These are phyloP conservation scores for Calonectria pseudoreteaudii DNA, from an alignment of 2,329 filamentous ascomycete genomes.

Conservation along the genomic window DNA sequence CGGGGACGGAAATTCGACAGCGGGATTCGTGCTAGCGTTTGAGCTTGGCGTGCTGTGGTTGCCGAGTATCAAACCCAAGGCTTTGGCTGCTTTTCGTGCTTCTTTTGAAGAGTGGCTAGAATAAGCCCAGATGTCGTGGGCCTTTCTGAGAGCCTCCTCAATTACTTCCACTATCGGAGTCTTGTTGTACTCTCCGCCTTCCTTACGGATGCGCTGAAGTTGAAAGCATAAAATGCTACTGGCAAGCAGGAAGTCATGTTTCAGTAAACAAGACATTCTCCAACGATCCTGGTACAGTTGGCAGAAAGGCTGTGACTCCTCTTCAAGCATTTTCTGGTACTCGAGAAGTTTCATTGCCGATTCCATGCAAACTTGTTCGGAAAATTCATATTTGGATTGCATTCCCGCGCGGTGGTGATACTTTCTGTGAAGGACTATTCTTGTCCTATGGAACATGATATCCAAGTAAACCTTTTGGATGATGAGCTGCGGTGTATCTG, in stretches of 20 bases:
- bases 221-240: constrained; percentile 24
- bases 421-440: constrained; percentile 58
- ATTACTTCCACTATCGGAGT: neutral
- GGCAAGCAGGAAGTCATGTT: constrained; percentile 24
- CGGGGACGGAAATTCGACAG: neutral
- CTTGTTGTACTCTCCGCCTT: neutral
- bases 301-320: constrained; percentile 18
- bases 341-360: constrained; percentile 16
- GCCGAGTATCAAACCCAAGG: neutral
- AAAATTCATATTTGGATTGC: neutral
- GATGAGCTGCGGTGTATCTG: constrained; percentile 52
- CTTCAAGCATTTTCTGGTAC: constrained; percentile 18
- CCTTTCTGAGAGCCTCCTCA: neutral
- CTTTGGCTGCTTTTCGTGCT: constrained; percentile 15
- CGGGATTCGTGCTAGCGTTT: neutral
- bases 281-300: constrained; percentile 21
- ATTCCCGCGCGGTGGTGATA: neutral
- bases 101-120: constrained; percentile 6
- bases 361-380: constrained; percentile 4
- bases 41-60: neutral
- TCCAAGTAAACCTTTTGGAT: neutral
- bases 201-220: neutral
- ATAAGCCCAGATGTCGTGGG: constrained; percentile 11
- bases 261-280: constrained; percentile 20
- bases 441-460: constrained; percentile 46